A percentile compares a stretch with the other conserved stretches of the same genome.
Evolutionary conservation across 352 stramenopile genomes (phyloP).

Genomic region (Globisporangium splendens): DNA sequence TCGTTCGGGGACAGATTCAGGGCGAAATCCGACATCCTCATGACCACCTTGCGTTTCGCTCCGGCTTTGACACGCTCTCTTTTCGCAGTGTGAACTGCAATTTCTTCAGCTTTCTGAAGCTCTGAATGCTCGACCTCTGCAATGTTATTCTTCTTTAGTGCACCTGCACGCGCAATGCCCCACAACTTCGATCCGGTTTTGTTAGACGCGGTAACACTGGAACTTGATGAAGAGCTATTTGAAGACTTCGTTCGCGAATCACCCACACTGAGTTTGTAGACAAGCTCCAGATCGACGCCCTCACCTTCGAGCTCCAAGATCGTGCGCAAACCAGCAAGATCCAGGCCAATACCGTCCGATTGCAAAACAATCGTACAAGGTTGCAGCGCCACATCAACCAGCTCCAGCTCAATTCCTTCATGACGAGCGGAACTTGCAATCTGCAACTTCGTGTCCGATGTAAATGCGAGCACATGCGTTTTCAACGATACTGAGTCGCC

Average conservation of each 20-base stretch:
- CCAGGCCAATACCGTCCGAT: conserved; percentile 70
- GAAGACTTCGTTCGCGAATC: conserved; percentile 25
- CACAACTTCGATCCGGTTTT: conserved; percentile 50
- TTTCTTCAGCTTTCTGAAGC: conserved; percentile 31
- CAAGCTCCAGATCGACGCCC: conserved; percentile 75
- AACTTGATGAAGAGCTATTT: conserved; percentile 4
- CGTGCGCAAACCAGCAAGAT: conserved; percentile 63
- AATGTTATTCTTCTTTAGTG: conserved; percentile 50
- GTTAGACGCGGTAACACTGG: conserved; percentile 6
- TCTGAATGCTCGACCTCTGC: conserved; percentile 54
- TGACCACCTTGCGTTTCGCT: conserved; percentile 57
- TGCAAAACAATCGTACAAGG: conserved; percentile 63
- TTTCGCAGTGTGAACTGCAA: conserved; percentile 17
- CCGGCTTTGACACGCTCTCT: conserved; percentile 48
- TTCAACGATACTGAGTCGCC: conserved; percentile 68
- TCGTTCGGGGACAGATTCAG: conserved; percentile 81
- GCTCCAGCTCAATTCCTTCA: conserved; percentile 71
- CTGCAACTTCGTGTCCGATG: conserved; percentile 64
- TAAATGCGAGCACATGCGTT: conserved; percentile 80
- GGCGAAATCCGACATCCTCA: conserved; percentile 84
- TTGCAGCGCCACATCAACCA: conserved; percentile 77
- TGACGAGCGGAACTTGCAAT: conserved; percentile 52
- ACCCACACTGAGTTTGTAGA: conserved; percentile 62
- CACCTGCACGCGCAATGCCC: conserved; percentile 47
- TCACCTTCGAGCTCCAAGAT: conserved; percentile 86